Percentiles rank a stretch among this genome's conserved stretches.
These are phyloP conservation scores for Fagus crenata DNA, from an alignment of 306 rosid species.

Conservation along the genomic window DNA sequence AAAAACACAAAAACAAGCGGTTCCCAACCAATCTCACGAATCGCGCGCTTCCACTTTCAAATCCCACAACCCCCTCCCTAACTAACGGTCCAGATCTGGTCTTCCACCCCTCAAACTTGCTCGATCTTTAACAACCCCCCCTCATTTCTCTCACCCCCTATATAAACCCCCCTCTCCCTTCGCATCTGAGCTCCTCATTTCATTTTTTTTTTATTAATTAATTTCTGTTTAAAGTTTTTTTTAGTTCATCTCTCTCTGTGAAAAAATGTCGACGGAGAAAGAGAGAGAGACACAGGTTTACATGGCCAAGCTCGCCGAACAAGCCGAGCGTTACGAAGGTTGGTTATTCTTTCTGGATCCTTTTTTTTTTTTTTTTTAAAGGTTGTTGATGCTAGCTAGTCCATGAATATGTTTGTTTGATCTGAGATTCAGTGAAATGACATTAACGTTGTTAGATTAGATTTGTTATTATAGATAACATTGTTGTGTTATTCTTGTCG, in stretches of 20 bases:
- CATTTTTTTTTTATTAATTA: background rate
- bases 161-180: constrained; percentile 34
- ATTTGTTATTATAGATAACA: no score
- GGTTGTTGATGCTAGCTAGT: background rate
- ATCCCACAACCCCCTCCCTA: constrained; percentile 8
- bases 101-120: constrained; percentile 45
- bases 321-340: constrained; percentile 97
- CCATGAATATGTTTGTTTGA: no score
- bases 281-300: constrained; percentile 95
- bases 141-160: constrained; percentile 13
- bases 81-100: constrained; percentile 66
- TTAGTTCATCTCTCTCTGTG: background rate
- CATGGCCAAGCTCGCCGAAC: constrained; percentile 93
- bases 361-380: background rate
- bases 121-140: constrained; percentile 44
- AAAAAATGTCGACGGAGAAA: constrained; percentile 69
- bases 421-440: no score
- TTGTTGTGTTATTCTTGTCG: no score
- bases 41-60: constrained; percentile 61
- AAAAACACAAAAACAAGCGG: background rate
- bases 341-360: background rate
- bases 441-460: no score
- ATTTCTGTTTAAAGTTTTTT: background rate
- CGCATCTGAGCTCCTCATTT: constrained; percentile 29
- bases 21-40: constrained; percentile 37